A percentile compares a stretch with the other conserved stretches of the same genome.
These are phyloP conservation scores for Ustilago loliicola DNA, from an alignment of 1,284 basidiomycete genomes.

Conservation along the genomic window DNA sequence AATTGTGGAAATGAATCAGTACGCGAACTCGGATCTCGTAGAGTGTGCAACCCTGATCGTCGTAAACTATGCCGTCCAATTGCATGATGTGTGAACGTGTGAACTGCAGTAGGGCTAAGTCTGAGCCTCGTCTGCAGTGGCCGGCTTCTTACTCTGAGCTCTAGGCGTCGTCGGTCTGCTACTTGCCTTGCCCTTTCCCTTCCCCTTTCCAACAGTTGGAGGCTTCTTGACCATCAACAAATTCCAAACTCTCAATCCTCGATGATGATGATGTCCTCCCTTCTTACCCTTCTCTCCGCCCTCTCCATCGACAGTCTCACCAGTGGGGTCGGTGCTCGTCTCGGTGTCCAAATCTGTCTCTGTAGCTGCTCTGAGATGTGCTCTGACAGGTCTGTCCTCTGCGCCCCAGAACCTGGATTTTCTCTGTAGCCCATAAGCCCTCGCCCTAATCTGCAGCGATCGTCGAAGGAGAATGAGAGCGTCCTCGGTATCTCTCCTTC, in stretches of 20 bases:
- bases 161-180: background rate
- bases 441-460: constrained; percentile 40
- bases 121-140: background rate
- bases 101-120: background rate
- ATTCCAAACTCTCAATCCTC: constrained; percentile 42
- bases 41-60: background rate
- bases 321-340: constrained; percentile 25
- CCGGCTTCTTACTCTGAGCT: background rate
- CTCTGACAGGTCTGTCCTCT: constrained; percentile 26
- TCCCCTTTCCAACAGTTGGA: background rate
- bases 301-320: constrained; percentile 5
- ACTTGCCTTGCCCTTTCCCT: constrained; percentile 6
- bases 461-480: constrained; percentile 29
- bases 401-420: constrained; percentile 43
- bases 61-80: background rate
- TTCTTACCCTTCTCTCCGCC: background rate
- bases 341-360: constrained; percentile 6
- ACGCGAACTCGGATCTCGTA: background rate
- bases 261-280: constrained; percentile 24
- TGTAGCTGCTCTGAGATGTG: constrained; percentile 15
- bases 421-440: constrained; percentile 33
- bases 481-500: constrained; percentile 55
- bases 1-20: background rate
- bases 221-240: constrained; percentile 39
- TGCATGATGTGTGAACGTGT: background rate